Percentiles rank a stretch among this genome's conserved stretches.
phyloP scores from a whole-genome alignment of 2,329 filamentous ascomycete species.

The Catunica adiposa region DNA sequence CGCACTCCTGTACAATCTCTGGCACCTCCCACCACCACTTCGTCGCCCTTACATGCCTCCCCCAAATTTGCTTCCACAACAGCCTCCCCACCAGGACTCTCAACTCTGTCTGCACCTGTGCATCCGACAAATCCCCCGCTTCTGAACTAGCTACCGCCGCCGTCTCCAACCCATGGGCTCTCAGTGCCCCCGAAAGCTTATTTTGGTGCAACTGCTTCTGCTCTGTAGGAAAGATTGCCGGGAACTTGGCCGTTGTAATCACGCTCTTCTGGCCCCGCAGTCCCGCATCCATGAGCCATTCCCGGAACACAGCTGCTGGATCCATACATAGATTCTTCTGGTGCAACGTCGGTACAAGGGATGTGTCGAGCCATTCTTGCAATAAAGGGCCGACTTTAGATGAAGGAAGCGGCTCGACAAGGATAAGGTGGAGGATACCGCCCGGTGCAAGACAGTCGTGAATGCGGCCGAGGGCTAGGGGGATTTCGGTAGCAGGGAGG shows the following conservation, averaged over 20 bases:
- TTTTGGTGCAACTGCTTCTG: conserved; percentile 11
- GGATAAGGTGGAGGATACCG: conserved; percentile 39
- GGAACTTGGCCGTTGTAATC: conserved; percentile 32
- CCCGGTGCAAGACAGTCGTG: conserved; percentile 37
- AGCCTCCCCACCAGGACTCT: conserved; percentile 36
- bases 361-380: conserved; percentile 43
- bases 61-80: conserved; percentile 47
- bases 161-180: neutral
- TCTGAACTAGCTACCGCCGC: neutral
- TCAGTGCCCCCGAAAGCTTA: neutral
- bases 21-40: conserved; percentile 48
- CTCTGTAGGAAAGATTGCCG: conserved; percentile 25
- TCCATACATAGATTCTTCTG: conserved; percentile 41
- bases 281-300: conserved; percentile 40
- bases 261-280: conserved; percentile 33
- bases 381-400: conserved; percentile 38
- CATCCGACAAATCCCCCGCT: conserved; percentile 15
- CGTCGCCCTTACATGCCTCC: conserved; percentile 30
- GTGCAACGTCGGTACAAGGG: conserved; percentile 43
- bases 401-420: conserved; percentile 47
- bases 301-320: conserved; percentile 40
- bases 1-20: conserved; percentile 37
- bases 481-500: conserved; percentile 40
- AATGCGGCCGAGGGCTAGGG: conserved; percentile 38
- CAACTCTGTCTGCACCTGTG: conserved; percentile 29